Percentiles rank a stretch among this genome's conserved stretches.
Conservation (phyloP, 345 rosid species). For the Brassica carinata region DNA sequence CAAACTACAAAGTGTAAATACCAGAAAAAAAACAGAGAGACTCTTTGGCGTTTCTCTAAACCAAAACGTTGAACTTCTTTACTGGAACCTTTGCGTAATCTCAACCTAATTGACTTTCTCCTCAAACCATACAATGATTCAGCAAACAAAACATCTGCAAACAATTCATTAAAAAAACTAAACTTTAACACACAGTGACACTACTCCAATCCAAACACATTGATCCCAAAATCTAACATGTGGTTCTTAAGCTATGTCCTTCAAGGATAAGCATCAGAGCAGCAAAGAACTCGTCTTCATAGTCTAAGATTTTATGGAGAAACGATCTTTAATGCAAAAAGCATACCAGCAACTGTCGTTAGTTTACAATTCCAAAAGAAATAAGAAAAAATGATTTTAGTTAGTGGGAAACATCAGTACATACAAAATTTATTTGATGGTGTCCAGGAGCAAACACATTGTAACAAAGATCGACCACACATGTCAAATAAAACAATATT, state of each 20-base stretch:
- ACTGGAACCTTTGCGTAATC: constrained; percentile 39
- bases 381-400: not conserved
- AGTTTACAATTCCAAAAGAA: too few species aligned
- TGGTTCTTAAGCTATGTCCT: constrained; percentile 88
- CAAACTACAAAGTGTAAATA: constrained; percentile 31
- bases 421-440: too few species aligned
- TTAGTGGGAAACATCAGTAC: not conserved
- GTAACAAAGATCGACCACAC: not conserved
- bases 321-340: constrained; percentile 85
- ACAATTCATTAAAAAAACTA: not conserved
- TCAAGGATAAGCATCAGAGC: constrained; percentile 88
- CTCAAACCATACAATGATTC: constrained; percentile 96
- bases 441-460: not conserved
- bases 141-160: constrained; percentile 91
- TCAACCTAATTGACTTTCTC: constrained; percentile 74
- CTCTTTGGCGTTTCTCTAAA: constrained; percentile 76
- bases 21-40: constrained; percentile 94
- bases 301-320: constrained; percentile 85
- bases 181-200: constrained; percentile 8
- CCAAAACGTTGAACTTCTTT: constrained; percentile 36
- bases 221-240: constrained; percentile 52
- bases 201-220: not conserved
- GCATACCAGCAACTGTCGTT: too few species aligned
- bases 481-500: too few species aligned
- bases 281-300: constrained; percentile 92